Conservation (phyloP, 805 yeast species). For the Blastobotrys terrestris region DNA sequence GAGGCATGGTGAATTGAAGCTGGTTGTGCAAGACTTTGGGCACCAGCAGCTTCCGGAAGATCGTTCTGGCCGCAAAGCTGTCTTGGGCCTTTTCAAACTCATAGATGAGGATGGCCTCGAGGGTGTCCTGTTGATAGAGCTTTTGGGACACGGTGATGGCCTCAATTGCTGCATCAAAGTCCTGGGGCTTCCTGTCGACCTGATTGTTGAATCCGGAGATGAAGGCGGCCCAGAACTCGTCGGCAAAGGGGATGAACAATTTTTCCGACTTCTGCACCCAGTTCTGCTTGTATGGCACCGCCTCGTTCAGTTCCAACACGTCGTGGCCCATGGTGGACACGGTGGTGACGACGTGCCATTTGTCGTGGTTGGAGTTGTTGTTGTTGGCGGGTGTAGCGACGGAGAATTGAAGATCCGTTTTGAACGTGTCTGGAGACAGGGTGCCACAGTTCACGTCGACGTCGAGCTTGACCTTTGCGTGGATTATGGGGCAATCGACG, state of each 20-base stretch:
- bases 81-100: conserved; percentile 32
- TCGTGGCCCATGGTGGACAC: conserved; percentile 29
- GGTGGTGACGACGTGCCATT: conserved; percentile 29
- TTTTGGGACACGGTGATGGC: conserved; percentile 32
- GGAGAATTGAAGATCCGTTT: conserved; percentile 16
- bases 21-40: background rate
- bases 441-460: conserved; percentile 5
- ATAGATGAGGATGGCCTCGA: conserved; percentile 29
- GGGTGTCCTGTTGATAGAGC: conserved; percentile 18
- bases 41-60: conserved; percentile 23
- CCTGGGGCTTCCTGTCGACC: conserved; percentile 19
- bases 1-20: conserved; percentile 1
- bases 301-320: conserved; percentile 25
- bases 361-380: conserved; percentile 11
- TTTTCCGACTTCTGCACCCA: conserved; percentile 25
- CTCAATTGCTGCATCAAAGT: conserved; percentile 22
- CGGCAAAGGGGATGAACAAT: conserved; percentile 31
- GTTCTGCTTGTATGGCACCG: conserved; percentile 20
- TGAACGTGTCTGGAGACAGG: conserved; percentile 8
- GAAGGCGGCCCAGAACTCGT: conserved; percentile 36
- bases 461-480: conserved; percentile 27
- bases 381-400: conserved; percentile 6
- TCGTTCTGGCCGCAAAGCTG: conserved; percentile 31
- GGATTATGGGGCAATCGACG: conserved; percentile 24
- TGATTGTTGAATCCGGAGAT: conserved; percentile 24